These are phyloP conservation scores for Exophiala sp. DNA, from an alignment of 2,329 filamentous ascomycete genomes.

Conservation along the genomic window DNA sequence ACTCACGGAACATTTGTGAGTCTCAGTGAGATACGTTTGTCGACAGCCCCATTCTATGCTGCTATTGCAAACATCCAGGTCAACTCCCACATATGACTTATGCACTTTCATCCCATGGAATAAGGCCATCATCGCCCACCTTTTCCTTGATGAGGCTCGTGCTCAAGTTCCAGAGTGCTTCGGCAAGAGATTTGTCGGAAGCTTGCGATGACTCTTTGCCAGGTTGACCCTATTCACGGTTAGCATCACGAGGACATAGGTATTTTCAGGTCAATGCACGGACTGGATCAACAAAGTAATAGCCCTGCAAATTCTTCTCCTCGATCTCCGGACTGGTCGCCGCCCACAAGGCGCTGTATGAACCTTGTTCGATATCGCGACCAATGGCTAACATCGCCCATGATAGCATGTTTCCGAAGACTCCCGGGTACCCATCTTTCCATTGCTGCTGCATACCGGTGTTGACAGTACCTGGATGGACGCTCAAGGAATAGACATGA, in stretches of 20 bases:
- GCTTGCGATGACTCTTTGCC: slow-evolving; percentile 42
- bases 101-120: slow-evolving; percentile 30
- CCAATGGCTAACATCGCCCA: slow-evolving; percentile 36
- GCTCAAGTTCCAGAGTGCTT: slow-evolving; percentile 42
- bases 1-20: no score
- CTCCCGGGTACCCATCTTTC: slow-evolving; percentile 31
- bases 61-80: no score
- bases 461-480: slow-evolving; percentile 43
- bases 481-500: slow-evolving; percentile 40
- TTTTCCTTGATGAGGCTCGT: slow-evolving; percentile 40
- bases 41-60: no score
- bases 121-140: slow-evolving; percentile 39
- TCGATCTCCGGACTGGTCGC: slow-evolving; percentile 42
- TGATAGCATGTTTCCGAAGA: slow-evolving; percentile 39
- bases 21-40: no score
- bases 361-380: slow-evolving; percentile 41
- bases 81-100: no score
- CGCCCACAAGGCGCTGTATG: slow-evolving; percentile 43
- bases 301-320: slow-evolving; percentile 43
- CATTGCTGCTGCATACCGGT: slow-evolving; percentile 47
- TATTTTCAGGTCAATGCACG: neutral
- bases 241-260: neutral
- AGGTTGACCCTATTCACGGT: slow-evolving; percentile 27
- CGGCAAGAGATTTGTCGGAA: slow-evolving; percentile 37
- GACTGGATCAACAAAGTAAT: slow-evolving; percentile 40